A percentile compares a stretch with the other conserved stretches of the same genome.
phyloP scores from a whole-genome alignment of 2,329 filamentous ascomycete genomes.

The Ophiognomonia clavigignenti-juglandacearum region DNA sequence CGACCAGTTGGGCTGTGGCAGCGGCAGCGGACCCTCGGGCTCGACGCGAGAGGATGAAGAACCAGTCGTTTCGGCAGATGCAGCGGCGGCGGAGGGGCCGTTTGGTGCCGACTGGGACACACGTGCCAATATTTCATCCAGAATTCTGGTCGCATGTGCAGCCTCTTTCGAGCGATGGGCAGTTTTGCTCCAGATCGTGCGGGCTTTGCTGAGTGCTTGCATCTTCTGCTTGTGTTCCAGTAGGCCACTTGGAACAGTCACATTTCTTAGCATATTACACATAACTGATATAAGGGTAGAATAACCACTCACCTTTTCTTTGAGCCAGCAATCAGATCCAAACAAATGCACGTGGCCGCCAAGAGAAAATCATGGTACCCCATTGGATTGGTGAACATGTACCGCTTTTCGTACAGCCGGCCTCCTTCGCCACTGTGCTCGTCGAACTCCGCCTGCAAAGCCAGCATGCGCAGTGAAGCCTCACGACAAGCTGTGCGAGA shows the following conservation, averaged over 20 bases:
- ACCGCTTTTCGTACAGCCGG: conserved; percentile 45
- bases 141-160: too few relatives aligned
- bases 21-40: not conserved
- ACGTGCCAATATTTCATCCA: too few relatives aligned
- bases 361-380: conserved; percentile 54
- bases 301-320: conserved; percentile 29
- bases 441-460: conserved; percentile 43
- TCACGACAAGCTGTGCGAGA: conserved; percentile 38
- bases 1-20: not conserved
- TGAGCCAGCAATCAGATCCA: conserved; percentile 40
- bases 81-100: not conserved
- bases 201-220: conserved; percentile 33
- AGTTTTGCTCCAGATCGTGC: conserved; percentile 37
- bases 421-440: conserved; percentile 43
- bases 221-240: conserved; percentile 21
- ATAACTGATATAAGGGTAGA: too few relatives aligned
- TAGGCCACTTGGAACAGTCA: not conserved
- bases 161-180: conserved; percentile 33
- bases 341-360: conserved; percentile 54
- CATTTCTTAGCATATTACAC: not conserved
- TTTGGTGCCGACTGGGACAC: too few relatives aligned
- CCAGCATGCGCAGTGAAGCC: conserved; percentile 38
- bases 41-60: too few relatives aligned
- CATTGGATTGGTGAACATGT: conserved; percentile 45
- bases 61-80: too few relatives aligned